A percentile compares a stretch with the other conserved stretches of the same genome.
These are phyloP conservation scores for Mucor mucedo DNA, from an alignment of 371 early-diverging fungal species.

Conservation along the genomic window DNA sequence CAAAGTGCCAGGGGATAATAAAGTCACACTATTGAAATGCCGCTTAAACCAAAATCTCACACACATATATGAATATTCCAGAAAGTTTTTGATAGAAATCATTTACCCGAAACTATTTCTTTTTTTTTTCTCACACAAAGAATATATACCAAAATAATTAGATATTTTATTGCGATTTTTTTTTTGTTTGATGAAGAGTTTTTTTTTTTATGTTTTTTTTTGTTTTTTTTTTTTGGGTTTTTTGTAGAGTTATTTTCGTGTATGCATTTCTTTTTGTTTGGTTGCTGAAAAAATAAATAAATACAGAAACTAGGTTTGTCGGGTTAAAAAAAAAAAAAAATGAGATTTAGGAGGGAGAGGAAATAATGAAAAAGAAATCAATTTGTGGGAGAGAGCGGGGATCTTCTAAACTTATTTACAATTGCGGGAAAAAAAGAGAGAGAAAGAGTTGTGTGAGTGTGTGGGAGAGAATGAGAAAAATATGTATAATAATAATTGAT, in stretches of 20 bases:
- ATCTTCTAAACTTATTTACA: slow-evolving; percentile 29
- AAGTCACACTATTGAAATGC: no score
- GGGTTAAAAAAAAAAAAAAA: neutral
- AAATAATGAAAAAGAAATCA: slow-evolving; percentile 15
- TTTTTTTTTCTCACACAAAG: no score
- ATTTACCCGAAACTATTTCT: no score
- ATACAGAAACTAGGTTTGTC: neutral
- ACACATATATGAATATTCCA: no score
- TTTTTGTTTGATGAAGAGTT: no score
- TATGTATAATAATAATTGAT: neutral
- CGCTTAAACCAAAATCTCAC: no score
- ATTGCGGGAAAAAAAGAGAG: slow-evolving; percentile 1
- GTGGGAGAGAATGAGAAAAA: neutral
- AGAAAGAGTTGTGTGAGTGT: neutral
- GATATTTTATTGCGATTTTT: no score
- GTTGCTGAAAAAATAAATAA: neutral
- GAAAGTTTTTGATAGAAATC: no score
- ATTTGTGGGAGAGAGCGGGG: slow-evolving; percentile 14
- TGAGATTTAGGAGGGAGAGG: neutral
- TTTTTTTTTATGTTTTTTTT: neutral
- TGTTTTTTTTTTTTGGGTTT: neutral
- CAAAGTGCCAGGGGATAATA: neutral
- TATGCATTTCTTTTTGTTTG: neutral
- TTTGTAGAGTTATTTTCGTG: neutral
- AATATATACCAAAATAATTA: no score